Base-by-base conservation (phyloP, 1,139 yeast genomes). In the Taphrina pruni region DNA sequence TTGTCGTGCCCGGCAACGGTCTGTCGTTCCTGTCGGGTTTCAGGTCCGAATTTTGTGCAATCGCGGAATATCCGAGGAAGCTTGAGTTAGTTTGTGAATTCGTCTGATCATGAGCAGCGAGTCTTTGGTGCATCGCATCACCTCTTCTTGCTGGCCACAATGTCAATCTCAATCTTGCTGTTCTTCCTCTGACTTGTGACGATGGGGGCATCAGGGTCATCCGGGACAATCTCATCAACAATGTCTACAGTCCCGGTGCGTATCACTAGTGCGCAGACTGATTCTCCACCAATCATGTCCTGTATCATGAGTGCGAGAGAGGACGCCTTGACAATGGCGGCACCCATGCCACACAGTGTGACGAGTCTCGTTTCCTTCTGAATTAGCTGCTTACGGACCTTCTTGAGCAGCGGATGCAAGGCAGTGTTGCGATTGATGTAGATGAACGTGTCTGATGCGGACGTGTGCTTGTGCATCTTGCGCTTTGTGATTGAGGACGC, bases 161-260 rank as follows among this genome's bases (percentile, higher is more conserved):
- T 54, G n/a, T 64, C 67, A 39, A 65, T 43, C 51, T 65, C 69
- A 43, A 65, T 58, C 58, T 50, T 65, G 64, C 69, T 65, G 38
- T 65, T 57, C 56, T 46, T 39, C 45, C 69, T 39, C 26, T 43
- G 51, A n/a, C 58, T 61, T 8, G 58, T 21, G 35, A 43, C 20
- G 54, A 39, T 46, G 20, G 38, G 52, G 7, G 32, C 38, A 57
- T 65, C 64, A 1, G 50, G 46, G 26, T 65, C 58, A 32, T 57
- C 52, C n/a, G 69, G 69, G n/a, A 57, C 56, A 12, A 65, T n/a
- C 12, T 65, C 69, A 38, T 65, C 69, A n/a, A 65, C 64, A 9
- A 65, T 21, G 39, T 58, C 69, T 11, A 65, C 69, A 8, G 69
- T 65, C 17, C 69, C 69, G 8, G 58, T 50, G 6, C 58, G 50